A percentile compares a stretch with the other conserved stretches of the same genome.
phyloP scores from a whole-genome alignment of 176 grass and related monocot genomes.

The Carex parvula region DNA sequence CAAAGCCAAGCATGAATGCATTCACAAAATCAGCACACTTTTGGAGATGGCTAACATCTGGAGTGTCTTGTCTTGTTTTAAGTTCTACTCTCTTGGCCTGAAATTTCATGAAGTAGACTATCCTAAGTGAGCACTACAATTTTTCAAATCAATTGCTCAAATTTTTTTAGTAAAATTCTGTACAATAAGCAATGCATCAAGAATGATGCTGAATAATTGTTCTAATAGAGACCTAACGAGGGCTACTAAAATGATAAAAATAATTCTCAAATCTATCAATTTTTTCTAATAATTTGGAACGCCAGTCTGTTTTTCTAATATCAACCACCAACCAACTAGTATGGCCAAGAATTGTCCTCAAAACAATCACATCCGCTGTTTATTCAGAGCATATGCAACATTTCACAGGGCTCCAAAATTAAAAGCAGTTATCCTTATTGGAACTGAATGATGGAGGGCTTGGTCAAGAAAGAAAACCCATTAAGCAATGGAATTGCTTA shows the following conservation, averaged over 20 bases:
- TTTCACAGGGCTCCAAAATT: not conserved
- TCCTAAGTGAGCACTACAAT: not conserved
- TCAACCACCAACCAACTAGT: not conserved
- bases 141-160: not conserved
- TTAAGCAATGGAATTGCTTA: not conserved
- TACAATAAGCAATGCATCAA: not conserved
- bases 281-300: not conserved
- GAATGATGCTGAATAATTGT: not conserved
- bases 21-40: slow-evolving; percentile 76
- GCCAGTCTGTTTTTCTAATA: not conserved
- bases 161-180: not conserved
- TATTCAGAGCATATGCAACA: not conserved
- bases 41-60: slow-evolving; percentile 83
- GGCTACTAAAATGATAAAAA: not conserved
- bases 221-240: not conserved
- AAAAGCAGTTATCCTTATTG: not conserved
- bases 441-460: not conserved
- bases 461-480: not conserved
- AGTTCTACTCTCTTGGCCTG: slow-evolving; percentile 84
- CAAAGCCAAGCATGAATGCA: slow-evolving; percentile 95
- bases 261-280: not conserved
- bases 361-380: not conserved
- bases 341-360: not conserved
- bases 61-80: slow-evolving; percentile 71
- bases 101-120: not conserved